Conservation (phyloP, 495 filamentous ascomycete genomes). For the Chaetomium cochliodes region DNA sequence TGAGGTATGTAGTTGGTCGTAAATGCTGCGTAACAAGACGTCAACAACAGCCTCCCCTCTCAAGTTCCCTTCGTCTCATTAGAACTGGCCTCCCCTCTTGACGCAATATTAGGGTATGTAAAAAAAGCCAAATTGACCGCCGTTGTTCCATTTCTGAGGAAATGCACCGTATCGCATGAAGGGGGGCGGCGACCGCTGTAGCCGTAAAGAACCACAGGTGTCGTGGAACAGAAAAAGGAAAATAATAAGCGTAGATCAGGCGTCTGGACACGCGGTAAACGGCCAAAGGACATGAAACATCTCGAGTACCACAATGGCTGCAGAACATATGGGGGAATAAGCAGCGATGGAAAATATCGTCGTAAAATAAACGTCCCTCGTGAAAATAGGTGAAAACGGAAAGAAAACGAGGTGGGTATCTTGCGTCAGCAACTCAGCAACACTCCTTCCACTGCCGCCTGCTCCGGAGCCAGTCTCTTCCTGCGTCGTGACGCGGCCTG, state of each 20-base stretch:
- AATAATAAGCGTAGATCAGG: background rate
- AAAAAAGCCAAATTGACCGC: background rate
- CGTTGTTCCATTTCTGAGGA: background rate
- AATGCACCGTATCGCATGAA: background rate
- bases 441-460: conserved; percentile 11
- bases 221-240: background rate
- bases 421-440: conserved; percentile 30
- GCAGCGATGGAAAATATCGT: conserved; percentile 22
- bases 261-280: conserved; percentile 11
- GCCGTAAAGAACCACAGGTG: background rate
- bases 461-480: background rate
- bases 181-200: background rate
- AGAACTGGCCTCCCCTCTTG: background rate
- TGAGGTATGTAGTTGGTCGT: conserved; percentile 1
- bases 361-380: conserved; percentile 27
- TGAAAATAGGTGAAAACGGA: conserved; percentile 12
- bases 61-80: background rate
- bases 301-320: conserved; percentile 17
- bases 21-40: conserved; percentile 10
- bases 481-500: background rate
- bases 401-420: conserved; percentile 37
- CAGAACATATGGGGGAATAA: conserved; percentile 16
- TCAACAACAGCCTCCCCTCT: conserved; percentile 6
- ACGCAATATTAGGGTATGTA: conserved; percentile 11
- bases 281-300: conserved; percentile 20